Base-by-base conservation (phyloP, 73 alveolate genomes). In the Paramecium primaurelia region DNA sequence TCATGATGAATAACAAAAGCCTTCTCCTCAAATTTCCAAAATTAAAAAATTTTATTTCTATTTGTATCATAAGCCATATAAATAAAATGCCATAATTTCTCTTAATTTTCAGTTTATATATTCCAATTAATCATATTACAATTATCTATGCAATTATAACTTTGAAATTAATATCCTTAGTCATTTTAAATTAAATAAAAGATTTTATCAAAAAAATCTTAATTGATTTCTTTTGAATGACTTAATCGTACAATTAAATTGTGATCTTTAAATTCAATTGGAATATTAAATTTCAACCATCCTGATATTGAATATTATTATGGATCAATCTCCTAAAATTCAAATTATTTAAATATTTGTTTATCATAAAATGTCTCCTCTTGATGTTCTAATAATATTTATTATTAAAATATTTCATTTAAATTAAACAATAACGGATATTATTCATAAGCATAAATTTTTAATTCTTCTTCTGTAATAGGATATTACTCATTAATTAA, bases 1-100 rank as follows among this genome's bases (percentile, higher is more conserved):
- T 75, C 60, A 32, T 75, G 42, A 75, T 75, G 60, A 14, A 34
- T 11, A n/a, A 75, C 88, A 75, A 75, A 75, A 4, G 88, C 60
- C 10, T 40, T 75, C 18, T 40, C 60, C 4, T 75, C 88, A 22
- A 34, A 75, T 75, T 75, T 75, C 37, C 38, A 32, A 45, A 75
- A 75, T 75, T 75, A 38, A 20, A 37, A 75, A 14, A 75, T 22
- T 14, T 40, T 75, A 12, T 75, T 37, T 1, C 8, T 40, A n/a
- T 75, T 32, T 75, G 20, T 6, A 75, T 75, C 32, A 10, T 75
- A 75, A 6, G 68, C 88, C 0, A 75, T 34, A 75, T 75, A 75
- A 0, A 75, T 38, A 37, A 75, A 75, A 75, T 75, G 88, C 88
- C 88, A 75, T n/a, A 4, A 6, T 12, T 37, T 34, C 25, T 75